Base-by-base conservation (phyloP, 352 stramenopile species). In the Albugo candida region DNA sequence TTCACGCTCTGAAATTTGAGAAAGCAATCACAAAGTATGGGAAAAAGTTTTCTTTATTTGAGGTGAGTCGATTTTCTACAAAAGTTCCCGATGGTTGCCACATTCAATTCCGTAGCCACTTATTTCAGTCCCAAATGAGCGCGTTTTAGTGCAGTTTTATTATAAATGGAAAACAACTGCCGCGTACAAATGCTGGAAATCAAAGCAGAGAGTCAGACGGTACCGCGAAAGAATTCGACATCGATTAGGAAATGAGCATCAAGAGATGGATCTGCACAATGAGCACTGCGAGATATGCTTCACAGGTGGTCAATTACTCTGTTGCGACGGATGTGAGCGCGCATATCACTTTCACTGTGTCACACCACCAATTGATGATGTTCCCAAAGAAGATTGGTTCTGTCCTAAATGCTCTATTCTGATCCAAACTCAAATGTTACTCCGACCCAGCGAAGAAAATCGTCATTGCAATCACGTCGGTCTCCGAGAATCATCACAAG, bases 311-410 rank as follows among this genome's bases (percentile, higher is more conserved):
- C 64, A 70, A 48, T 36, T 84, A 31, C 57, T 81, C 10, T 81
- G 67, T 48, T 84, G 72, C 24, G 65, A 83, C 36, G 72, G 72
- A 40, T 84, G 72, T 51, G 49, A 72, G 37, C 72, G 72, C 45
- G 70, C 72, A 21, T 84, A 75, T 41, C 72, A 84, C 41, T 70
- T 81, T 35, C 76, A 64, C 45, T 84, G 72, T 49, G 67, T 80
- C n/a, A 64, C 68, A 13, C 65, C 71, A 17, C 67, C 69, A 40
- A 81, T 82, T 47, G 60, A 64, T 17, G 64, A 70, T 48, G 36
- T 76, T 20, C 64, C 61, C 13, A 61, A 60, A 39, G 57, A 62
- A 49, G 70, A 85, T 50, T 84, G 69, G 69, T 84, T 67, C 46
- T 84, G 72, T 41, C 18, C 36, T 17, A 37, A 62, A 27, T 83